phyloP scores from a whole-genome alignment of 345 rosid genomes.

The Hibiscus tridactylites region DNA sequence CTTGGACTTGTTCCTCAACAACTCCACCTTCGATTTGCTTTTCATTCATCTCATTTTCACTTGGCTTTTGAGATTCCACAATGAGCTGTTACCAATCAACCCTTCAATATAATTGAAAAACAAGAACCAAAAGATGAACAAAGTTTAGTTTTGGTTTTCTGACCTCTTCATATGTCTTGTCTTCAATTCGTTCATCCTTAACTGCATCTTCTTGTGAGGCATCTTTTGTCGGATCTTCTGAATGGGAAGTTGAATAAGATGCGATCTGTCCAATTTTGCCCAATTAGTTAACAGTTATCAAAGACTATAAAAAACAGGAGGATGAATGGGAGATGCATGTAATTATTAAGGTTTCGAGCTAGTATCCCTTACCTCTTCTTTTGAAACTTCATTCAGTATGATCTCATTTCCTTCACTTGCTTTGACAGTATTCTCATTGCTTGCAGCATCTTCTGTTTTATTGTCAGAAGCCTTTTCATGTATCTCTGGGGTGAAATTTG shows the following conservation, averaged over 20 bases:
- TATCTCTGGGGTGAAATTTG: conserved; percentile 1
- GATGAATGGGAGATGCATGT: background rate
- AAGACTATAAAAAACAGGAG: background rate
- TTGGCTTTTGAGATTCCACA: conserved; percentile 6
- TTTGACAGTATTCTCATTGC: conserved; percentile 13
- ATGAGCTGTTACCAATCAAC: conserved; percentile 12
- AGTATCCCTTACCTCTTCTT: conserved; percentile 19
- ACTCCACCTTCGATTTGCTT: conserved; percentile 15
- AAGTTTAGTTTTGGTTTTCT: conserved; percentile 2
- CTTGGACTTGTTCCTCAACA: conserved; percentile 13
- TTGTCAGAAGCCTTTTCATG: conserved; percentile 11
- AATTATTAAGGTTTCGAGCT: background rate
- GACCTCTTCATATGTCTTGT: conserved; percentile 29
- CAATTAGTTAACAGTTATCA: background rate
- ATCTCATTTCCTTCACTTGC: conserved; percentile 17
- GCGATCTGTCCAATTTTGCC: background rate
- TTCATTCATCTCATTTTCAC: conserved; percentile 15
- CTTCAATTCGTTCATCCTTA: conserved; percentile 18
- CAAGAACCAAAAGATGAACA: background rate
- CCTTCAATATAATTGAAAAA: background rate
- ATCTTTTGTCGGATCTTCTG: conserved; percentile 19
- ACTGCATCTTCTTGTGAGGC: conserved; percentile 12
- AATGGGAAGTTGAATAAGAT: conserved; percentile 8
- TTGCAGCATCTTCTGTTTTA: conserved; percentile 15
- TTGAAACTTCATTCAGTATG: conserved; percentile 23